Evolutionary conservation across 2,329 filamentous ascomycete species (phyloP), one percentile per base, ranked within the genome.

Genomic region (Fusarium sp.): DNA sequence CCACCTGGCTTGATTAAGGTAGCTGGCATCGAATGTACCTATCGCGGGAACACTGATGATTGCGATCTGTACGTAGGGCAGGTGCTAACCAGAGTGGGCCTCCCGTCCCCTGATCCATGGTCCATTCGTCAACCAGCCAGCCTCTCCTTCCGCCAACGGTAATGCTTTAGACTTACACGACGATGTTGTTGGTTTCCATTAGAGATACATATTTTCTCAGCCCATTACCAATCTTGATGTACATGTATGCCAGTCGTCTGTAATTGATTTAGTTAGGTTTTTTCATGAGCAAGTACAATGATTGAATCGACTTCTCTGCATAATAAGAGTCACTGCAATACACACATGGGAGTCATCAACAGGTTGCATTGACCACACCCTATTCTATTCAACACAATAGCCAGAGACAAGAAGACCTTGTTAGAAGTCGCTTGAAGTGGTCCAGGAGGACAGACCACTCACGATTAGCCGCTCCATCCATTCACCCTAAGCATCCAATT

Each of bases 321-420:
- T 68, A 44, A 35, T 33, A 40, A 46, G 50, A 64, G 38, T 30
- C 38, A 21, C 50, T 38, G 18, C 35, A 64, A 53, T 56, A 65
- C 19, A 37, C 42, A 35, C 42, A 50, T 32, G 49, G 49, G 38
- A 53, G 38, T 59, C 35, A 44, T 50, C 49, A 58, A 59, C 49
- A 58, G 62, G 63, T 68, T 75, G 75, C 76, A 75, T 77, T 68
- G 76, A 69, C 72, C 73, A 77, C 73, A 77, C 75, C 69, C 75
- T 77, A 72, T 75, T 73, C 65, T 47, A 33, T 56, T 54, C 59
- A 76, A 49, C 40, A 56, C 52, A 50, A 57, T 54, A 42, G 33
- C 25, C 67, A 72, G 57, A 72, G 59, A 46, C 53, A 42, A 71
- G 57, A 61, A 28, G 49, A 33, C n/a, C 53, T 44, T 40, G 21